Evolutionary conservation across 2,329 filamentous ascomycete species (phyloP), one percentile per base, ranked within the genome.

Genomic region (Botrytis fragariae): DNA sequence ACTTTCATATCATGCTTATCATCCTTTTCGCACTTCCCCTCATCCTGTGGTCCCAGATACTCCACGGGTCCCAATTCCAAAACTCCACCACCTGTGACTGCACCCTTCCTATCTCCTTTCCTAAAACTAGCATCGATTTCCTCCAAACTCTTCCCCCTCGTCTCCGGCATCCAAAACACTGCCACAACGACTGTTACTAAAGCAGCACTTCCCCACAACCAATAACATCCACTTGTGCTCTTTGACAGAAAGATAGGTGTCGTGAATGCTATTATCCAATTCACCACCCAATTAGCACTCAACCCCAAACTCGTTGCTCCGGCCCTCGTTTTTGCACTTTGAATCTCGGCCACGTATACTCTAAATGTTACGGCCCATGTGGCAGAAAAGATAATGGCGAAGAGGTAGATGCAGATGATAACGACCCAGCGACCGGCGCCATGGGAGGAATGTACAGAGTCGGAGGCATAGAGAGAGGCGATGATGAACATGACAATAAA

Each of bases 321-420:
- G 0, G 87, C 88, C 8, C 88, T 83, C 0, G 87, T 89, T 57
- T 84, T 81, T 5, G 84, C 82, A 0, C 87, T 87, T 75, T 90
- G 88, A 54, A 90, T 89, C 80, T 90, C 88, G 14, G 84, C 84
- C 0, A 86, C 84, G 73, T 89, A 90, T 10, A 90, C 86, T 74
- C 87, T 87, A 65, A 86, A 82, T 0, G 85, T 83, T 22, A 91
- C 85, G 0, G 83, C 87, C 87, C 88, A 90, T 0, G 86, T 85
- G 0, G 80, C 81, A 29, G 81, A 82, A 75, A 84, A 88, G 0
- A 82, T 81, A 14, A 87, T 78, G 0, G 84, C 83, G 73, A 87
- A 88, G 0, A 85, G 75, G 77, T 85, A 88, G 29, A 88, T 85
- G 9, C 81, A 80, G 2, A 86, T 82, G 25, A 88, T 83, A 18